Evolutionary conservation across 2,329 filamentous ascomycete genomes (phyloP).

Genomic region (Periglandula ipomoeae): DNA sequence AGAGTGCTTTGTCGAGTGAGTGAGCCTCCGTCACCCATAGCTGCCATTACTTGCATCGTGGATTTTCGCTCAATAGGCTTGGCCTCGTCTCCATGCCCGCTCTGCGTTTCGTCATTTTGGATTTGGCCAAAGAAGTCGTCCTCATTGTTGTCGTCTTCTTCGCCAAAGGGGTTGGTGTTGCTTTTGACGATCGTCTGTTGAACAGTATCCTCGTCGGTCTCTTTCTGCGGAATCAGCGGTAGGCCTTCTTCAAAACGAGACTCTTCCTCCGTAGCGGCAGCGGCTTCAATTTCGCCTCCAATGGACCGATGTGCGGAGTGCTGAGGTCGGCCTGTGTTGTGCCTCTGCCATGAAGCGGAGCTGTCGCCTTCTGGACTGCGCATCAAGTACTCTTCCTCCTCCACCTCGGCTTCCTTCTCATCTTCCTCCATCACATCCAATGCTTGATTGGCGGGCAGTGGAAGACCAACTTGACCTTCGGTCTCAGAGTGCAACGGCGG

Average conservation of each 20-base stretch:
- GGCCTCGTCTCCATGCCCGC: conserved; percentile 11
- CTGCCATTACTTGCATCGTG: conserved; percentile 55
- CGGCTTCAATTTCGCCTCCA: conserved; percentile 33
- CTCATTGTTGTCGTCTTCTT: conserved; percentile 40
- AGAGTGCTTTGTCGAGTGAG: conserved; percentile 21
- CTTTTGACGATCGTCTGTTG: conserved; percentile 14
- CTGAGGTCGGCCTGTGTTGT: conserved; percentile 11
- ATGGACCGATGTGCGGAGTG: conserved; percentile 26
- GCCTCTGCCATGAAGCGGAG: conserved; percentile 8
- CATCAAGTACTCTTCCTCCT: conserved; percentile 26
- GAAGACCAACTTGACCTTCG: conserved; percentile 23
- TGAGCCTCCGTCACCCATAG: conserved; percentile 28
- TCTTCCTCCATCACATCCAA: conserved; percentile 43
- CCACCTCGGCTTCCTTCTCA: conserved; percentile 37
- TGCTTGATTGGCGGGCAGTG: conserved; percentile 40
- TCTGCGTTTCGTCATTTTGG: conserved; percentile 20
- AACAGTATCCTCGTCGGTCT: conserved; percentile 3
- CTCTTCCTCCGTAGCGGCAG: conserved; percentile 36
- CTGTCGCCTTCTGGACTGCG: conserved; percentile 8
- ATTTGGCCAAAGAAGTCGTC: conserved; percentile 56
- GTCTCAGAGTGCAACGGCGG: conserved; percentile 29
- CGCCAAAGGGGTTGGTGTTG: conserved; percentile 28
- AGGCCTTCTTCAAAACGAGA: conserved; percentile 62
- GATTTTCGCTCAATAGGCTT: conserved; percentile 54
- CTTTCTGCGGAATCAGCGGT: conserved; percentile 44